These are phyloP conservation scores for Spizellomyces sp. DNA, from an alignment of 192 early-diverging fungal species.

Conservation along the genomic window DNA sequence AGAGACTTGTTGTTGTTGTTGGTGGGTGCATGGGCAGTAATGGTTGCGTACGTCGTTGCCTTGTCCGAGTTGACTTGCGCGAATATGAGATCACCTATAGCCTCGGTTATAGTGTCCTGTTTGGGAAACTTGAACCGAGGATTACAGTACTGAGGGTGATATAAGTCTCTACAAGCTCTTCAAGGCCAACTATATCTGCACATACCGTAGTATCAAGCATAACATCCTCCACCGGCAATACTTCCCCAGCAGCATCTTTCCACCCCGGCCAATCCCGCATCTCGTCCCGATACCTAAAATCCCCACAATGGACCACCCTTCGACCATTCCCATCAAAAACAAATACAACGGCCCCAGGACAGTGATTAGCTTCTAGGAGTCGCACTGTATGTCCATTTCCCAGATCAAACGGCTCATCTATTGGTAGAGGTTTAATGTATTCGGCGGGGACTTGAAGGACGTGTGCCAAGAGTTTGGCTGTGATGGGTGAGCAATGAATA, in stretches of 20 bases:
- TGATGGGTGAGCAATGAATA: slow-evolving; percentile 86
- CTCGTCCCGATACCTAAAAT: slow-evolving; percentile 66
- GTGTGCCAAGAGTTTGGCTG: slow-evolving; percentile 71
- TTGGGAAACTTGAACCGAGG: slow-evolving; percentile 79
- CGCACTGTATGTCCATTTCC: slow-evolving; percentile 68
- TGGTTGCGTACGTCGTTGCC: too few species aligned
- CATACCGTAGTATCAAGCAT: slow-evolving; percentile 22
- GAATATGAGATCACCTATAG: slow-evolving; percentile 35
- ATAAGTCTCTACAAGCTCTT: too few species aligned
- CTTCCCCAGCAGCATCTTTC: slow-evolving; percentile 51
- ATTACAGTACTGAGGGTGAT: slow-evolving; percentile 38
- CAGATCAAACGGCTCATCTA: slow-evolving; percentile 56
- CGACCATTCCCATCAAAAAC: slow-evolving; percentile 46
- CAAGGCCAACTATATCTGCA: too few species aligned
- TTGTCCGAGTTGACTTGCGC: too few species aligned
- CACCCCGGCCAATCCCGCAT: slow-evolving; percentile 58
- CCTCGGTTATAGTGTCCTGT: slow-evolving; percentile 67
- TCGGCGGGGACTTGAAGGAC: slow-evolving; percentile 62
- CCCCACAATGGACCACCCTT: slow-evolving; percentile 74
- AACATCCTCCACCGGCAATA: slow-evolving; percentile 38
- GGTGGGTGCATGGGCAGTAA: too few species aligned
- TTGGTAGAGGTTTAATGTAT: slow-evolving; percentile 65
- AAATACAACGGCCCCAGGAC: slow-evolving; percentile 61
- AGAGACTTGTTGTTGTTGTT: too few species aligned
- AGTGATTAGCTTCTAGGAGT: slow-evolving; percentile 86